A percentile compares a stretch with the other conserved stretches of the same genome.
These are phyloP conservation scores for Helotiales sp. DNA, from an alignment of 2,329 filamentous ascomycete species.

Conservation along the genomic window DNA sequence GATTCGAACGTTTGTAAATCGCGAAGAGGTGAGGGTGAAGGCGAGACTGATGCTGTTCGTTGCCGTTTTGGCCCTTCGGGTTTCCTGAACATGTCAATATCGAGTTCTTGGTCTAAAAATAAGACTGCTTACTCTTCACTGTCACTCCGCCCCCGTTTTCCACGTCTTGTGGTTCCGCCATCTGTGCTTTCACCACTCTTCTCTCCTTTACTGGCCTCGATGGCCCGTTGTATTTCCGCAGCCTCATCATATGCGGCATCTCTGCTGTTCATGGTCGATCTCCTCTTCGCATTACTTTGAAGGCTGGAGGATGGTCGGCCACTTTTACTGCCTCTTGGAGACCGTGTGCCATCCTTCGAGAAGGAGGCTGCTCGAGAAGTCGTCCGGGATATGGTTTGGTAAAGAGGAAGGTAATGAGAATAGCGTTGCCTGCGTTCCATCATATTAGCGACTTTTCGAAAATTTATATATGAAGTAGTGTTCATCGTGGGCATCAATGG, in stretches of 20 bases:
- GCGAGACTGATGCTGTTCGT: conserved; percentile 75
- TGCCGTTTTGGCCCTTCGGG: conserved; percentile 77
- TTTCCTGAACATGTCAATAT: conserved; percentile 56
- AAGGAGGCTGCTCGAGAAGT: conserved; percentile 68
- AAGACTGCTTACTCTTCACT: conserved; percentile 82
- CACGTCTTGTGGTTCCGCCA: conserved; percentile 63
- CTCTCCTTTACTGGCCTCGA: conserved; percentile 94
- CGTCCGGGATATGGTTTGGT: conserved; percentile 56
- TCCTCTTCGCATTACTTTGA: conserved; percentile 64
- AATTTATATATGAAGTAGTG: conserved; percentile 18
- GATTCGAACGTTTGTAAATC: conserved; percentile 54
- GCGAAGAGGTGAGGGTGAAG: conserved; percentile 57
- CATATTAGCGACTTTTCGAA: conserved; percentile 45
- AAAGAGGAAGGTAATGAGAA: conserved; percentile 67
- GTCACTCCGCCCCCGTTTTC: conserved; percentile 85
- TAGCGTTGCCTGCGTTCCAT: conserved; percentile 62
- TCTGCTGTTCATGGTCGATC: conserved; percentile 97
- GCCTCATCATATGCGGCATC: conserved; percentile 96
- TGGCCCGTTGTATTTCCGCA: conserved; percentile 82
- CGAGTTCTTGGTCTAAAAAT: conserved; percentile 35
- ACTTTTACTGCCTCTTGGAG: conserved; percentile 60
- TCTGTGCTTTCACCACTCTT: conserved; percentile 48
- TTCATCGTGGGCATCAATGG: conserved; percentile 20
- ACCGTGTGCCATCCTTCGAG: conserved; percentile 64
- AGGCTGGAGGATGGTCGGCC: conserved; percentile 53